These are phyloP conservation scores for Syncephalastrum sp. DNA, from an alignment of 371 early-diverging fungal species.

Conservation along the genomic window DNA sequence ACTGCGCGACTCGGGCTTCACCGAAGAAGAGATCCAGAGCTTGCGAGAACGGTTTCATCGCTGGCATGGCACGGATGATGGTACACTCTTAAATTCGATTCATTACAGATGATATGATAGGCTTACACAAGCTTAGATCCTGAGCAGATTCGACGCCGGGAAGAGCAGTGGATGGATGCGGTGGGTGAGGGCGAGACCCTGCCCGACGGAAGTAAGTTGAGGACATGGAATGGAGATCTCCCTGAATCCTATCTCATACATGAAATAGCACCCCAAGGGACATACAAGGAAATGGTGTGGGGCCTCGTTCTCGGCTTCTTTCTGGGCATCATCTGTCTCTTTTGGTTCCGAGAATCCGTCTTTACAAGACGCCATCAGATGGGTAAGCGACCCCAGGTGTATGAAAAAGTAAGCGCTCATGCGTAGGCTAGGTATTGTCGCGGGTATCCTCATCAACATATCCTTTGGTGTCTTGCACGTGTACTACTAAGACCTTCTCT, in stretches of 20 bases:
- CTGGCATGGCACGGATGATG: conserved; percentile 20
- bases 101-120: background rate
- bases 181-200: conserved; percentile 29
- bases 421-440: conserved; percentile 45
- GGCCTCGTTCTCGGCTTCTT: conserved; percentile 66
- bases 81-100: background rate
- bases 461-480: conserved; percentile 53
- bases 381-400: conserved; percentile 31
- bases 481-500: conserved; percentile 30
- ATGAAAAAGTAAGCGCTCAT: background rate
- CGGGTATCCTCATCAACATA: conserved; percentile 59
- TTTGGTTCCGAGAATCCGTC: conserved; percentile 65
- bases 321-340: conserved; percentile 56
- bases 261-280: conserved; percentile 37
- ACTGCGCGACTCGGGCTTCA: conserved; percentile 59
- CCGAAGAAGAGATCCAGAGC: conserved; percentile 55
- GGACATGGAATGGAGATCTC: background rate
- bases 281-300: conserved; percentile 59
- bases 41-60: conserved; percentile 59
- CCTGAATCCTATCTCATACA: background rate
- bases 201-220: conserved; percentile 42
- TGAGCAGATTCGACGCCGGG: conserved; percentile 42
- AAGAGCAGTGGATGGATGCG: conserved; percentile 67
- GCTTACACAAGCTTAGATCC: conserved; percentile 18
- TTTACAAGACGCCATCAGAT: conserved; percentile 65